These are phyloP conservation scores for Fonsecaea monophora DNA, from an alignment of 2,329 filamentous ascomycete genomes.

Conservation along the genomic window DNA sequence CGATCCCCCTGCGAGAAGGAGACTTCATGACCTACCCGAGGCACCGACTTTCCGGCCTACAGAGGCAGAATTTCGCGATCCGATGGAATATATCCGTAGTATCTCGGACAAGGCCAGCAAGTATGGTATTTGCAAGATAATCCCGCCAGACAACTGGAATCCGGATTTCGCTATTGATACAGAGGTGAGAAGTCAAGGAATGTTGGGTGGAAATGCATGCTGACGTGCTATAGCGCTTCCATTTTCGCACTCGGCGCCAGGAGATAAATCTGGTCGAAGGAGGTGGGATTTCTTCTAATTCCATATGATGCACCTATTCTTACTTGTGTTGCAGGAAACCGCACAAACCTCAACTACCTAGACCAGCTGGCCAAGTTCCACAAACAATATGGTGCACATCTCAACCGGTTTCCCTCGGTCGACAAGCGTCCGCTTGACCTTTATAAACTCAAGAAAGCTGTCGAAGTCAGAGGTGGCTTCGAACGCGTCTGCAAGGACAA, in stretches of 20 bases:
- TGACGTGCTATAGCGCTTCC: constrained; percentile 73
- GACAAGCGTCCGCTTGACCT: constrained; percentile 96
- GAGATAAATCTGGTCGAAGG: constrained; percentile 98
- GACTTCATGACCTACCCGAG: constrained; percentile 84
- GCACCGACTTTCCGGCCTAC: constrained; percentile 90
- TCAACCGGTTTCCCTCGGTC: constrained; percentile 93
- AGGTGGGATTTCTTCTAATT: constrained; percentile 65
- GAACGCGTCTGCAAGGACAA: constrained; percentile 96
- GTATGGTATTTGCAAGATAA: constrained; percentile 93
- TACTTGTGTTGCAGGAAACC: constrained; percentile 70
- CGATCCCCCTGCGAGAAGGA: constrained; percentile 76
- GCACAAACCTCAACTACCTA: constrained; percentile 93
- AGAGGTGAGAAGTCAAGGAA: constrained; percentile 68
- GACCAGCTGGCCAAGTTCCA: constrained; percentile 96
- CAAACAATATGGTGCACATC: constrained; percentile 91
- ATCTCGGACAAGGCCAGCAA: constrained; percentile 84
- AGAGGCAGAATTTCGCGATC: constrained; percentile 92
- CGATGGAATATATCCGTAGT: constrained; percentile 90
- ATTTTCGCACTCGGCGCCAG: constrained; percentile 94
- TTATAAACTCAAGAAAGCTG: constrained; percentile 94
- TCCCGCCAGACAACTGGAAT: constrained; percentile 92
- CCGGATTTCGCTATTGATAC: constrained; percentile 96
- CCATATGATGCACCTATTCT: constrained; percentile 3
- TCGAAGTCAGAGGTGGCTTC: constrained; percentile 92
- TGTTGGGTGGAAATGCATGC: constrained; percentile 1